Conservation (phyloP, 805 yeast genomes). For the Yarrowia divulgata region DNA sequence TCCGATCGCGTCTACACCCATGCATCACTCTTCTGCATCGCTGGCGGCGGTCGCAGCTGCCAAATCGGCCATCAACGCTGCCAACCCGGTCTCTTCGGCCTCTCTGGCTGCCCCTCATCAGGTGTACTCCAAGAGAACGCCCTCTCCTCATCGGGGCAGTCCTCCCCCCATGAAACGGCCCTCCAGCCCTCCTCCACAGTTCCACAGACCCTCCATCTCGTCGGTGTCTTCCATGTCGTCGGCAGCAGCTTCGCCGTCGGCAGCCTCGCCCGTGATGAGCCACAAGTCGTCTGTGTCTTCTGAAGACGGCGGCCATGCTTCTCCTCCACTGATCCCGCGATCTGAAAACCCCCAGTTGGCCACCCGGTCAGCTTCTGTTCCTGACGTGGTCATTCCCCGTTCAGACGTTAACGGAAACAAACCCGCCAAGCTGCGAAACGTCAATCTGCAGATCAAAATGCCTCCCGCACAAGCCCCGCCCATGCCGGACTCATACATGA, state of each 20-base stretch:
- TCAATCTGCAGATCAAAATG: slow-evolving; percentile 30
- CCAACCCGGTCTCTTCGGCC: slow-evolving; percentile 7
- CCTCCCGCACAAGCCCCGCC: slow-evolving; percentile 38
- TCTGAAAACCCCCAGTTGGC: slow-evolving; percentile 25
- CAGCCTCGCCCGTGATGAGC: slow-evolving; percentile 39
- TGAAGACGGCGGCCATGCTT: slow-evolving; percentile 43
- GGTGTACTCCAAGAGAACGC: slow-evolving; percentile 50
- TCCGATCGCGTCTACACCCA: not conserved
- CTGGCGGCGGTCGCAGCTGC: slow-evolving; percentile 30
- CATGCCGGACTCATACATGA: slow-evolving; percentile 19
- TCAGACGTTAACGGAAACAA: slow-evolving; percentile 29
- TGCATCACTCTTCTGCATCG: slow-evolving; percentile 31
- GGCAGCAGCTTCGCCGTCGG: slow-evolving; percentile 44
- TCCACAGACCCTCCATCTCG: slow-evolving; percentile 43
- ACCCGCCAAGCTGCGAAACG: slow-evolving; percentile 29
- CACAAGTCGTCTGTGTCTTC: slow-evolving; percentile 43
- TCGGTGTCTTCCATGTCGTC: slow-evolving; percentile 49
- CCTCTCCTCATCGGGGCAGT: slow-evolving; percentile 56
- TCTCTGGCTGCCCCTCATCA: slow-evolving; percentile 30
- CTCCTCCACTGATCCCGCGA: slow-evolving; percentile 13
- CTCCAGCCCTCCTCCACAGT: slow-evolving; percentile 44
- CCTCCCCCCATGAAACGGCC: slow-evolving; percentile 46
- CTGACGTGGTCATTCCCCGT: not conserved
- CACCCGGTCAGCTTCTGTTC: slow-evolving; percentile 20
- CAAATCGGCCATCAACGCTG: slow-evolving; percentile 15